These are phyloP conservation scores for Russula sp. DNA, from an alignment of 768 basidiomycete species.

Conservation along the genomic window DNA sequence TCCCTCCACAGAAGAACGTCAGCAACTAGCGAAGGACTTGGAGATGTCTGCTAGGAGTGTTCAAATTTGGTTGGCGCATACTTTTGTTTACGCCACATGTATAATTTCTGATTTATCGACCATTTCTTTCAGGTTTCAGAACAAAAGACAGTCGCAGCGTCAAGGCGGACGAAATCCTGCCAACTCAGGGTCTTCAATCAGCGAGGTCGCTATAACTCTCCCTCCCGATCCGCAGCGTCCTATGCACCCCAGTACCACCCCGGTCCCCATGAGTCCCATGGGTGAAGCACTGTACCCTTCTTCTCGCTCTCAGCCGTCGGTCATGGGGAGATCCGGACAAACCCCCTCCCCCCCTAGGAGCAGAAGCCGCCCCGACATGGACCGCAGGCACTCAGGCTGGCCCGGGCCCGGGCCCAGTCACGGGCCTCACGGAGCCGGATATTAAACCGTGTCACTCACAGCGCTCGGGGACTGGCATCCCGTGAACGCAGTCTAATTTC, in stretches of 20 bases:
- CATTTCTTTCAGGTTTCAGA: conserved; percentile 26
- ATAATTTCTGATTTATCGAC: conserved; percentile 5
- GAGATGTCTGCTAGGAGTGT: conserved; percentile 85
- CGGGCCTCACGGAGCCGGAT: too few species aligned
- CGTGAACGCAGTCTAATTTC: conserved; percentile 18
- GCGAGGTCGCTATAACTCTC: neutral
- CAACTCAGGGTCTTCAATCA: neutral
- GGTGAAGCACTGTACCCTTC: conserved; percentile 16
- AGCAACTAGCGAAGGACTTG: conserved; percentile 66
- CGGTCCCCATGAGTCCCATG: conserved; percentile 23
- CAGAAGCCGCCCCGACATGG: conserved; percentile 16
- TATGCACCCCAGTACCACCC: neutral
- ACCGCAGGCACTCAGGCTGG: conserved; percentile 10
- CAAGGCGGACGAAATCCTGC: conserved; percentile 18
- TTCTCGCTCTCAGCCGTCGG: conserved; percentile 26
- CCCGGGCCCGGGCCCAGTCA: neutral
- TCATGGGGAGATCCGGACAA: conserved; percentile 14
- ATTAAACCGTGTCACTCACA: conserved; percentile 24
- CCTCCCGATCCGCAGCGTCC: conserved; percentile 8
- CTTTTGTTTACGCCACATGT: neutral
- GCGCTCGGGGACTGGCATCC: conserved; percentile 27
- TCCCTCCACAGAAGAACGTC: conserved; percentile 84
- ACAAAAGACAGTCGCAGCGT: conserved; percentile 28
- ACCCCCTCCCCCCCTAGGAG: conserved; percentile 28
- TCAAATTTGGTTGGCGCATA: conserved; percentile 68